These are phyloP conservation scores for Aspergillus leporis DNA, from an alignment of 495 filamentous ascomycete genomes.

Conservation along the genomic window DNA sequence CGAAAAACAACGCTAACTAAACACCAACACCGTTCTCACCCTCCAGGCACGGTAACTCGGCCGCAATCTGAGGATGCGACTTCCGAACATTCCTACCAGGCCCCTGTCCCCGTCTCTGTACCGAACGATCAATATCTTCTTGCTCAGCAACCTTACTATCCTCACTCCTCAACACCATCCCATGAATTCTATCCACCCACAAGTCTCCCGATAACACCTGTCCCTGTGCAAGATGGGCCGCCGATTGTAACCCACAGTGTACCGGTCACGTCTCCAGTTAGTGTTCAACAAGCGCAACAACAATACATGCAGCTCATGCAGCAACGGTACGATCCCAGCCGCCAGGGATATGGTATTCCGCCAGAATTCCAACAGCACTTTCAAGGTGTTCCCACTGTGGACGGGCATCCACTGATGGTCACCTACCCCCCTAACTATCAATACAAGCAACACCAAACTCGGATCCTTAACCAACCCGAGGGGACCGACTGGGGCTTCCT, in stretches of 20 bases:
- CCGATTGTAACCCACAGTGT: conserved; percentile 35
- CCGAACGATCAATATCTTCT: conserved; percentile 43
- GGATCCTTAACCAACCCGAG: conserved; percentile 44
- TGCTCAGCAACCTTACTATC: conserved; percentile 42
- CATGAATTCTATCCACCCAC: conserved; percentile 43
- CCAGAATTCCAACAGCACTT: conserved; percentile 39
- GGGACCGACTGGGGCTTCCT: conserved; percentile 51
- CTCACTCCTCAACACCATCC: conserved; percentile 35
- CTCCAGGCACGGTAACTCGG: conserved; percentile 53
- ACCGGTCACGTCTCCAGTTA: conserved; percentile 34
- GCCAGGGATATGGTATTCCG: conserved; percentile 35
- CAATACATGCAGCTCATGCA: conserved; percentile 43
- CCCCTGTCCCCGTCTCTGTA: conserved; percentile 20
- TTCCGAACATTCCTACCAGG: conserved; percentile 43
- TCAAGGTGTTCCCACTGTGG: conserved; percentile 30
- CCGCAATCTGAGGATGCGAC: conserved; percentile 44
- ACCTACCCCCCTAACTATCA: conserved; percentile 40
- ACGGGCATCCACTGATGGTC: conserved; percentile 40
- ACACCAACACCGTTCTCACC: conserved; percentile 71
- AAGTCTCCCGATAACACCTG: conserved; percentile 33
- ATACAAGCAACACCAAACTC: conserved; percentile 40
- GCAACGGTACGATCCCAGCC: conserved; percentile 40
- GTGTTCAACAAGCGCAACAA: conserved; percentile 36
- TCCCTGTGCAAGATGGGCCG: conserved; percentile 33
- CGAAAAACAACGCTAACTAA: conserved; percentile 88